Conservation (phyloP, 2,329 filamentous ascomycete genomes). For the Tolypocladium sp. region DNA sequence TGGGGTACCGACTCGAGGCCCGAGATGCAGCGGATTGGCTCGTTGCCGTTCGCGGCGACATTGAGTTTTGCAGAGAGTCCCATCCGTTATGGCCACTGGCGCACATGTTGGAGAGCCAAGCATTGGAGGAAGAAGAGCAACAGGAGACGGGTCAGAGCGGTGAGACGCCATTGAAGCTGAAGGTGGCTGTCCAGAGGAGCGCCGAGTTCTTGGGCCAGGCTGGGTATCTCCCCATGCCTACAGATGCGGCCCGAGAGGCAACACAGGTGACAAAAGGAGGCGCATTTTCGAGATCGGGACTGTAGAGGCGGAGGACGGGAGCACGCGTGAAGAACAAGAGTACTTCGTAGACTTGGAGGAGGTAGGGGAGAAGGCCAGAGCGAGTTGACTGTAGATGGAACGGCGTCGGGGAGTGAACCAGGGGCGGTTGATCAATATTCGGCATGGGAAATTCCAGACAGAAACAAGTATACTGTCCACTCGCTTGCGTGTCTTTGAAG, state of each 20-base stretch:
- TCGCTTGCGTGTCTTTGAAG: neutral
- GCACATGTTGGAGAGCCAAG: constrained; percentile 2
- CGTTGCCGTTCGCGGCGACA: neutral
- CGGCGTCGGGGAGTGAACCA: neutral
- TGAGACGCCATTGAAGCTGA: neutral
- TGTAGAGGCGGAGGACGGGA: neutral
- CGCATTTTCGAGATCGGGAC: neutral
- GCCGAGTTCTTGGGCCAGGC: neutral
- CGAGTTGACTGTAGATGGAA: neutral
- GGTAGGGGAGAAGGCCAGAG: neutral
- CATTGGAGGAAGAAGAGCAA: neutral
- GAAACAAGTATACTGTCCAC: neutral
- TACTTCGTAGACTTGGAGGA: neutral
- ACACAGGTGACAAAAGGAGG: neutral
- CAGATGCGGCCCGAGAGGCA: neutral
- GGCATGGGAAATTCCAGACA: neutral
- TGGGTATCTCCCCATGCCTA: neutral
- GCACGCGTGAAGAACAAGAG: neutral
- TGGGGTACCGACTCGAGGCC: neutral
- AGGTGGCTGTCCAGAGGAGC: neutral
- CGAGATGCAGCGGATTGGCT: neutral
- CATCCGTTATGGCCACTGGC: constrained; percentile 4
- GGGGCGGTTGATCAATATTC: neutral
- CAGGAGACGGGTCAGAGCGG: neutral
- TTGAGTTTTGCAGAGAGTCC: constrained; percentile 1